Evolutionary conservation across 2,329 filamentous ascomycete genomes (phyloP).

Genomic region (Botrytis pseudocinerea): DNA sequence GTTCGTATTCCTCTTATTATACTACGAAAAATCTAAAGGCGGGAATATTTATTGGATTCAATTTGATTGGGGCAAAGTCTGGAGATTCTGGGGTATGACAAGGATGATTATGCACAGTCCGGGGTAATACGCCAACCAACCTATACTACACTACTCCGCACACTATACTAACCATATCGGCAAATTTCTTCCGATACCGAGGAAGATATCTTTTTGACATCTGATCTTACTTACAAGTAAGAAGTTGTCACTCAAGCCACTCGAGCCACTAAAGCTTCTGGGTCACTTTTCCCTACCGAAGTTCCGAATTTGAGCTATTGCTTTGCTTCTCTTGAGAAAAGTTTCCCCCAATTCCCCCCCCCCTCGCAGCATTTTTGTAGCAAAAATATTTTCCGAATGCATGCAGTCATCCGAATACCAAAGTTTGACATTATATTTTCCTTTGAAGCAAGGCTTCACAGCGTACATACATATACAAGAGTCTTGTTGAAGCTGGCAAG

Average conservation of each 20-base stretch:
- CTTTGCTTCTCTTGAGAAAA: neutral
- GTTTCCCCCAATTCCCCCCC: neutral
- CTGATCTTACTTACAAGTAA: constrained; percentile 1
- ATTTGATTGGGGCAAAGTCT: constrained; percentile 17
- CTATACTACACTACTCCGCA: neutral
- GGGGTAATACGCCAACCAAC: constrained; percentile 10
- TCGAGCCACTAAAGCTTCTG: neutral
- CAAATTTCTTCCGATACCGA: constrained; percentile 9
- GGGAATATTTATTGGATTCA: neutral
- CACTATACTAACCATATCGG: neutral
- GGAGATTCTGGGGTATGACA: constrained; percentile 20
- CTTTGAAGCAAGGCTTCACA: neutral
- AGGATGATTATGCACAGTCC: constrained; percentile 8
- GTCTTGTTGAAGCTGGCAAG: neutral
- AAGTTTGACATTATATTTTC: neutral
- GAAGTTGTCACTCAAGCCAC: neutral
- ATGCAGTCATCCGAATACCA: constrained; percentile 6
- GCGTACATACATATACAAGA: neutral
- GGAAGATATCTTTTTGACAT: constrained; percentile 16
- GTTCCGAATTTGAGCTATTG: neutral
- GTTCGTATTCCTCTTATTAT: constrained; percentile 4
- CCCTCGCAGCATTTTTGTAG: neutral
- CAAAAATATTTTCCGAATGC: neutral
- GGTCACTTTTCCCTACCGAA: neutral
- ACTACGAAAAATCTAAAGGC: neutral